phyloP scores from a whole-genome alignment of 2,329 filamentous ascomycete species.

The Xylaria hypoxylon region DNA sequence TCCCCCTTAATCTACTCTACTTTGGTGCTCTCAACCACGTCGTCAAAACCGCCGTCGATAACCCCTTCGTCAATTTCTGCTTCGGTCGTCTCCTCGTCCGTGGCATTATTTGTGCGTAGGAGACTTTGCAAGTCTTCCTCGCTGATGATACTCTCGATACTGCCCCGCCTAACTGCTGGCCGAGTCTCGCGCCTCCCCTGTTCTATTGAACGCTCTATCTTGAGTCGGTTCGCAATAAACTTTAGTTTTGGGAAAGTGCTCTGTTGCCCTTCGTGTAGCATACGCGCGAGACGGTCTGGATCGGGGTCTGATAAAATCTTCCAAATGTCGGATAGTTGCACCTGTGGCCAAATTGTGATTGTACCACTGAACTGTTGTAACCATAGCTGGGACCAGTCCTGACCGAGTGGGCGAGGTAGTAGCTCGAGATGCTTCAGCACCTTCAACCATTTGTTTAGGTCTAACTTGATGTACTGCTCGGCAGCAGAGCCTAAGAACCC shows the following conservation, averaged over 20 bases:
- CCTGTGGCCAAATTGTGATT: slow-evolving; percentile 95
- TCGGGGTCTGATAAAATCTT: slow-evolving; percentile 89
- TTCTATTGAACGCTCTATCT: slow-evolving; percentile 79
- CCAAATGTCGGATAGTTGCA: slow-evolving; percentile 80
- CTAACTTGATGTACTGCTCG: slow-evolving; percentile 95
- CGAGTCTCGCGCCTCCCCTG: slow-evolving; percentile 67
- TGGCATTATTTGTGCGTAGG: slow-evolving; percentile 50
- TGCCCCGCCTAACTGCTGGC: slow-evolving; percentile 60
- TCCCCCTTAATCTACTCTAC: slow-evolving; percentile 30
- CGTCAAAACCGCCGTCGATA: slow-evolving; percentile 45
- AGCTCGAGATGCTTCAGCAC: slow-evolving; percentile 93
- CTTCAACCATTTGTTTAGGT: slow-evolving; percentile 97
- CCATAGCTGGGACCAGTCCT: slow-evolving; percentile 98
- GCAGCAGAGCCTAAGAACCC: slow-evolving; percentile 92
- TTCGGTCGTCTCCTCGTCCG: slow-evolving; percentile 49
- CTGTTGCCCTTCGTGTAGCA: slow-evolving; percentile 91
- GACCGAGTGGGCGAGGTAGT: slow-evolving; percentile 86
- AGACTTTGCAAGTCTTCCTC: slow-evolving; percentile 69
- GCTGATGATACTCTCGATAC: slow-evolving; percentile 70
- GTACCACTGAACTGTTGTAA: slow-evolving; percentile 94
- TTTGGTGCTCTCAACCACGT: slow-evolving; percentile 37
- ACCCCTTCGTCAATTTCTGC: slow-evolving; percentile 47
- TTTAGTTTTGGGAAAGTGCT: slow-evolving; percentile 91
- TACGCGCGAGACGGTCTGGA: slow-evolving; percentile 78
- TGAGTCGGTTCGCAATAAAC: slow-evolving; percentile 88